Base-by-base conservation (phyloP, 2,329 filamentous ascomycete genomes). In the Daldinia sp. region DNA sequence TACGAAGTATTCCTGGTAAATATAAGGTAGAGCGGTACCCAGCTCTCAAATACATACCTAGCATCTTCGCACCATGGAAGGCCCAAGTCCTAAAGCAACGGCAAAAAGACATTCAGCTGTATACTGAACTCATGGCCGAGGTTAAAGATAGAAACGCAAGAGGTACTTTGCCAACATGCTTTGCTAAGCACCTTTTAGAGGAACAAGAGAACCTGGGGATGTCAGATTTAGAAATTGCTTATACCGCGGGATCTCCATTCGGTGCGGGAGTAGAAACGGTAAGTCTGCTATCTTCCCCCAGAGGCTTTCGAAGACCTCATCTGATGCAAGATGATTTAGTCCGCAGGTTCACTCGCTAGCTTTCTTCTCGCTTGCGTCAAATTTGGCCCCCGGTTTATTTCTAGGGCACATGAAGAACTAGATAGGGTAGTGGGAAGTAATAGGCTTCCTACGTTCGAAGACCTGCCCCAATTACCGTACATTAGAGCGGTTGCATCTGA, bases 311-410 rank as follows among this genome's bases (percentile, higher is more conserved):
- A 15, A 3, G 27, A 27, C 1, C 7, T 11, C 2, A 0, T 54
- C 47, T 61, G 30, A 64, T 6, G 48, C 35, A 13, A 2, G 19
- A 17, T 17, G 19, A 25, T 27, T 3, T 43, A 73, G 80, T 86
- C 66, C 59, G 84, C 66, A 70, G 85, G 57, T 61, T 86, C 74
- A 60, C 80, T 73, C 63, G 82, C 61, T 0, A 86, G 77, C n/a
- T 80, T 86, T 68, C 76, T 83, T 17, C 76, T 87, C 0, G 83
- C 83, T 0, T 85, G 85, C 71, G 79, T 77, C 13, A 75, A 83
- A n/a, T 82, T 81, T 29, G 82, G 80, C 1, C 81, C 80, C 0
- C 78, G 80, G 6, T 81, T 84, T 15, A 79, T 85, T 21, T 78
- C 77, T 0, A 70, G 67, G 71, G 80, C 68, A 67, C 81, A 76